Evolutionary conservation across 2,329 filamentous ascomycete genomes (phyloP).

Genomic region (Fusarium ramigenum): DNA sequence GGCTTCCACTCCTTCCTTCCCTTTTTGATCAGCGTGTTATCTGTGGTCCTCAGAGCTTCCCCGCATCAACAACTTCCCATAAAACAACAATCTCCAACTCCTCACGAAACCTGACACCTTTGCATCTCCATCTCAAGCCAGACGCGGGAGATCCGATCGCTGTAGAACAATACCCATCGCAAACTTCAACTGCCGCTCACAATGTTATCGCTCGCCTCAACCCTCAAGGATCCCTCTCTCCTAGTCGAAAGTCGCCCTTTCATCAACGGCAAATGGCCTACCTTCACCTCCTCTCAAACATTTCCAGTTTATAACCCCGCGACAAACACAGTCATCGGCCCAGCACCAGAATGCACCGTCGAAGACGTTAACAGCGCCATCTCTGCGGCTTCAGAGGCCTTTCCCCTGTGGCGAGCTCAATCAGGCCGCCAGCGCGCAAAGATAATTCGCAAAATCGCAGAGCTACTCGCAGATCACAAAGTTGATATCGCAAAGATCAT

Average conservation of each 20-base stretch:
- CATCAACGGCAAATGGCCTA: slow-evolving; percentile 79
- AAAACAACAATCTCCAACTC: neutral
- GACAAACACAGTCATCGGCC: slow-evolving; percentile 72
- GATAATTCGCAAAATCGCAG: slow-evolving; percentile 70
- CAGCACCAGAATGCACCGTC: slow-evolving; percentile 74
- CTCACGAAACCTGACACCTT: neutral
- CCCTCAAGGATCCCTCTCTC: slow-evolving; percentile 19
- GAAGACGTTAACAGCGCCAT: slow-evolving; percentile 76
- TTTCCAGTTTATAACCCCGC: slow-evolving; percentile 79
- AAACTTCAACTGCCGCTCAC: neutral
- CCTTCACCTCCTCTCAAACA: slow-evolving; percentile 73
- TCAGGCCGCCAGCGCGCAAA: slow-evolving; percentile 68
- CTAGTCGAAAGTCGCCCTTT: slow-evolving; percentile 54
- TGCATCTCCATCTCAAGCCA: neutral
- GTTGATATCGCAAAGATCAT: slow-evolving; percentile 73
- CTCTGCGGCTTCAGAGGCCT: slow-evolving; percentile 66
- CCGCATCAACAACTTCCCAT: neutral
- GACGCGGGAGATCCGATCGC: neutral
- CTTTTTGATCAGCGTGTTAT: neutral
- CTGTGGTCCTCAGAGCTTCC: neutral
- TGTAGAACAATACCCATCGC: neutral
- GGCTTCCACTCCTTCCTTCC: neutral
- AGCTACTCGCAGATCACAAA: slow-evolving; percentile 69
- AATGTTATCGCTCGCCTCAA: slow-evolving; percentile 12
- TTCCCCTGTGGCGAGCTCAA: slow-evolving; percentile 65